phyloP scores from a whole-genome alignment of 306 rosid genomes.

The Senna tora region DNA sequence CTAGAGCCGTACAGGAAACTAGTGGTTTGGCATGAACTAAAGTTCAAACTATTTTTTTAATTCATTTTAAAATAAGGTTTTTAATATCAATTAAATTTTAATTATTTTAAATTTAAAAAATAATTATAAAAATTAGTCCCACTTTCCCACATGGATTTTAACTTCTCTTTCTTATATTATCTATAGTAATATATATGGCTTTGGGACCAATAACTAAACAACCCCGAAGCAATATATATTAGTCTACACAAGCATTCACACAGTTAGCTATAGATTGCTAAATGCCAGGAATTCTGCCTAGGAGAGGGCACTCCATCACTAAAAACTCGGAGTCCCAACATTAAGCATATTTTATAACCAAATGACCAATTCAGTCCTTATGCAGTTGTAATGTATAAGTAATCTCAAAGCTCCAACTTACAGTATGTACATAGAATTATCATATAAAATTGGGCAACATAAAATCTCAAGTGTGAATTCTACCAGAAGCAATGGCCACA shows the following conservation, averaged over 20 bases:
- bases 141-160: no score
- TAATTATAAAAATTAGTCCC: no score
- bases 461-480: conserved; percentile 15
- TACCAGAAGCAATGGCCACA: conserved; percentile 96
- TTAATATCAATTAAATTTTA: no score
- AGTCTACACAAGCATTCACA: background rate
- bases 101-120: no score
- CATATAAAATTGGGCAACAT: conserved; percentile 16
- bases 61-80: no score
- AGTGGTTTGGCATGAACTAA: no score
- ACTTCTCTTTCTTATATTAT: no score
- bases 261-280: conserved; percentile 6
- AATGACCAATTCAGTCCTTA: conserved; percentile 18
- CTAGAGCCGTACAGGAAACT: conserved; percentile 15
- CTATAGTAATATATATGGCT: no score
- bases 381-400: background rate
- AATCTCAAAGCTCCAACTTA: conserved; percentile 28
- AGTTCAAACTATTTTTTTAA: no score
- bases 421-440: conserved; percentile 24
- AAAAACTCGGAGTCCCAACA: conserved; percentile 5
- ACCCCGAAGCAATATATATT: no score
- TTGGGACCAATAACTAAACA: no score
- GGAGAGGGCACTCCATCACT: conserved; percentile 24
- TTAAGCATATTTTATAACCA: conserved; percentile 12
- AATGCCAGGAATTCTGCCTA: background rate